Conservation (phyloP, 352 stramenopile species). For the Globisporangium paroecandrum region DNA sequence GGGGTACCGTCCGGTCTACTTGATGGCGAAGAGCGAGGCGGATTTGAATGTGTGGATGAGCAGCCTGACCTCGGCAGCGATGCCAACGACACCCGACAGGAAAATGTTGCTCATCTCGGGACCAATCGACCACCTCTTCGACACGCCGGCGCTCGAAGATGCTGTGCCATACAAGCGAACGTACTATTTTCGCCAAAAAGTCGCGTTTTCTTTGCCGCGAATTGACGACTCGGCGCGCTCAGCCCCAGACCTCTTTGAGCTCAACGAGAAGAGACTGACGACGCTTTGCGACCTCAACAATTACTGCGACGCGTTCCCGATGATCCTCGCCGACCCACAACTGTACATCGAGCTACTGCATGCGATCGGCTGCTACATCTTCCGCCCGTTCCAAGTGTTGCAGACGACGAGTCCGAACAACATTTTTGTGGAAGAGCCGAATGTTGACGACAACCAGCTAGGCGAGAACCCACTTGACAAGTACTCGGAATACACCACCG, state of each 20-base stretch:
- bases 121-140: conserved; percentile 66
- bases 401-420: conserved; percentile 56
- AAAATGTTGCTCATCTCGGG: conserved; percentile 63
- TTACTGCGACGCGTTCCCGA: conserved; percentile 80
- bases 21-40: conserved; percentile 84
- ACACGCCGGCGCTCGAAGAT: conserved; percentile 76
- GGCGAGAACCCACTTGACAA: conserved; percentile 77
- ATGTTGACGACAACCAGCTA: conserved; percentile 45
- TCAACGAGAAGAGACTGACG: conserved; percentile 80
- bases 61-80: conserved; percentile 75
- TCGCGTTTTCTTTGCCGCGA: conserved; percentile 74
- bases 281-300: conserved; percentile 83
- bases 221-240: conserved; percentile 44
- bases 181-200: conserved; percentile 83
- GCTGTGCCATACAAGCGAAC: conserved; percentile 79
- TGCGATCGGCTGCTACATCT: conserved; percentile 79
- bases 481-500: conserved; percentile 79
- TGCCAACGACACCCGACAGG: conserved; percentile 65
- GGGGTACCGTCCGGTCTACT: conserved; percentile 76
- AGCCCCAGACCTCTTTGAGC: conserved; percentile 70
- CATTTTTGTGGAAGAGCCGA: conserved; percentile 84
- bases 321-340: conserved; percentile 77
- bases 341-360: conserved; percentile 81
- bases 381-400: conserved; percentile 63
- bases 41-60: conserved; percentile 85